Evolutionary conservation across 1,139 yeast species (phyloP).

Genomic region (Nakaseomyces uthaithaninus): DNA sequence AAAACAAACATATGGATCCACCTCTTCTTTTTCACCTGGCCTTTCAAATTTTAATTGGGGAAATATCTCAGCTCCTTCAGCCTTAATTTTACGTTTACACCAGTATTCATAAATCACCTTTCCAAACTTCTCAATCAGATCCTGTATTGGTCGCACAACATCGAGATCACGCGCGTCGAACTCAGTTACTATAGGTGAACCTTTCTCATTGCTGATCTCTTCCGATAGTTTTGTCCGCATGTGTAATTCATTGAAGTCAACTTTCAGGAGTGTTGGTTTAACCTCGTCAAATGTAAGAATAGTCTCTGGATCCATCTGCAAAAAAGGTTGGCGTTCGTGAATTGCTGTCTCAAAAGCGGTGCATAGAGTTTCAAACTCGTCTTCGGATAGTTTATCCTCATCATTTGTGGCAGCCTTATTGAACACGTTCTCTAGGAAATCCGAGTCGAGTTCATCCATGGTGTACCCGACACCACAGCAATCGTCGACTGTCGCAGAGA

Average conservation of each 20-base stretch:
- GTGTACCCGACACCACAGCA: slow-evolving; percentile 78
- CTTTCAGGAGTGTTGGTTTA: slow-evolving; percentile 37
- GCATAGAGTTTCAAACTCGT: slow-evolving; percentile 76
- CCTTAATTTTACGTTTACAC: slow-evolving; percentile 61
- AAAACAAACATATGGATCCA: slow-evolving; percentile 92
- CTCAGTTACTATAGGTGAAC: slow-evolving; percentile 18
- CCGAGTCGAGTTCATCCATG: slow-evolving; percentile 85
- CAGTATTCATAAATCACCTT: slow-evolving; percentile 69
- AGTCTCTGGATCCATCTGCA: slow-evolving; percentile 75
- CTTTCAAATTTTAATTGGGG: slow-evolving; percentile 81
- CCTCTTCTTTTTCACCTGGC: slow-evolving; percentile 81
- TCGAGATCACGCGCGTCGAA: slow-evolving; percentile 38
- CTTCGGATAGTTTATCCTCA: slow-evolving; percentile 46
- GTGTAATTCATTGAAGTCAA: slow-evolving; percentile 23
- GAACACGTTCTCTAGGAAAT: slow-evolving; percentile 41
- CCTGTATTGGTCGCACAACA: slow-evolving; percentile 34
- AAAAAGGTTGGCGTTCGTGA: slow-evolving; percentile 77
- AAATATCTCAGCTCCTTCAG: slow-evolving; percentile 62
- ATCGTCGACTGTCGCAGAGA: slow-evolving; percentile 93
- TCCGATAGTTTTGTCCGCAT: slow-evolving; percentile 23
- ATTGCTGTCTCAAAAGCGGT: slow-evolving; percentile 68
- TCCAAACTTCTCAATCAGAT: slow-evolving; percentile 59
- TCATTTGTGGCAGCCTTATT: slow-evolving; percentile 35
- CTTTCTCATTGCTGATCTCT: slow-evolving; percentile 16
- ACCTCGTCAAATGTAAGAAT: slow-evolving; percentile 66